phyloP scores from a whole-genome alignment of 306 rosid species.

The Parietaria judaica region DNA sequence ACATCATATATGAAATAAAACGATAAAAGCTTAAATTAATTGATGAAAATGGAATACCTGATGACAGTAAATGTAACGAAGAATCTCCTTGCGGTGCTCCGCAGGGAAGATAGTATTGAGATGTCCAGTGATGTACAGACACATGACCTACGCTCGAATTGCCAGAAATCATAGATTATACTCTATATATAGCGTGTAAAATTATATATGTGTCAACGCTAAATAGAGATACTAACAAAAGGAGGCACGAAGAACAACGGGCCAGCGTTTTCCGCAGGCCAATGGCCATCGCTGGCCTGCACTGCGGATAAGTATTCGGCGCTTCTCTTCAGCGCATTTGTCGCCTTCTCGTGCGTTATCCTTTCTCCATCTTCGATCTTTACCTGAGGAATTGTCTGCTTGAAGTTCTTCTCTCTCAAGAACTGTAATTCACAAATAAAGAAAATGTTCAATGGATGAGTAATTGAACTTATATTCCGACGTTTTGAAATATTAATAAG shows the following conservation, averaged over 20 bases:
- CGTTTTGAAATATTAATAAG: too few relatives aligned
- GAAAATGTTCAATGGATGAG: too few relatives aligned
- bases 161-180: too few relatives aligned
- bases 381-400: conserved; percentile 35
- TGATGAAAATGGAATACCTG: conserved; percentile 4
- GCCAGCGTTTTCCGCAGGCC: conserved; percentile 77
- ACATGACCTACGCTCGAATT: conserved; percentile 12
- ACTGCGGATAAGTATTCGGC: conserved; percentile 37
- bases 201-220: background rate
- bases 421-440: background rate
- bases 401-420: conserved; percentile 4
- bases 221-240: conserved; percentile 33
- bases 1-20: too few relatives aligned
- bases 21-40: background rate
- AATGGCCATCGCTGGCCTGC: conserved; percentile 71
- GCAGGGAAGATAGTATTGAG: conserved; percentile 38
- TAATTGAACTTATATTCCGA: too few relatives aligned
- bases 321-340: conserved; percentile 30
- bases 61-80: conserved; percentile 40
- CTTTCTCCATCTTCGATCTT: conserved; percentile 45
- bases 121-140: conserved; percentile 36
- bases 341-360: conserved; percentile 30
- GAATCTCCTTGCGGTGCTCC: conserved; percentile 49
- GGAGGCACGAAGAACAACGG: conserved; percentile 69
- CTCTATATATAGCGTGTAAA: too few relatives aligned